Evolutionary conservation across 2,329 filamentous ascomycete genomes (phyloP), one percentile per base, ranked within the genome.

Genomic region (Aspergillus sp.): DNA sequence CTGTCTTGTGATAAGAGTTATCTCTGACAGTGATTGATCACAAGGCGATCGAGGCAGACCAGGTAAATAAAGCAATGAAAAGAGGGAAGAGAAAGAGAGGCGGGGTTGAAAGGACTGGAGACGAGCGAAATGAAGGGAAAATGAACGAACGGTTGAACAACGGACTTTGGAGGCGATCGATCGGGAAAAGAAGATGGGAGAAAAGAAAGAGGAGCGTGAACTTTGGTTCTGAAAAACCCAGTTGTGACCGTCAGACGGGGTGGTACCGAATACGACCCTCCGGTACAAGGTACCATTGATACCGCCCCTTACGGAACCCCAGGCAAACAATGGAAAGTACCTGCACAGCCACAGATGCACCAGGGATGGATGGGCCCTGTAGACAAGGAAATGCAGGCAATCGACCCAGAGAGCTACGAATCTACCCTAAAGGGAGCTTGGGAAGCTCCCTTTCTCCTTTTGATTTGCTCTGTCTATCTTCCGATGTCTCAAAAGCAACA

Each of bases 151-250:
- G 54, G 38, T 32, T 32, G 41, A 27, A 39, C 30, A 13, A 6
- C 19, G 23, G 23, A 44, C n/a, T 48, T 32, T 38, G 49, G 41
- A 44, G 38, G 25, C 49, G 56, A 51, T 58, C 57, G 57, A 44
- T 55, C 41, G 60, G 54, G 58, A 50, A 57, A 39, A 58, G 36
- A 55, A 54, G 52, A 60, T 27, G 49, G 42, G 44, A 39, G 49
- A 25, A 36, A 39, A 53, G 50, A 15, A 58, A 21, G 48, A 53
- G 42, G 21, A 52, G 41, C 32, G 27, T 48, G n/a, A 57, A 49
- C 27, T 21, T 17, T 49, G 50, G 25, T 48, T 38, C 23, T 19
- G 39, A 38, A 58, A 44, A 58, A 47, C 50, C 50, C 57, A 44
- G 42, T 25, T 44, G 57, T 50, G 39, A 58, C 49, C 55, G 55